Percentiles rank a stretch among this genome's conserved stretches.
Evolutionary conservation across 768 basidiomycete species (phyloP).

Genomic region (Agaricus sinodeliciosus): DNA sequence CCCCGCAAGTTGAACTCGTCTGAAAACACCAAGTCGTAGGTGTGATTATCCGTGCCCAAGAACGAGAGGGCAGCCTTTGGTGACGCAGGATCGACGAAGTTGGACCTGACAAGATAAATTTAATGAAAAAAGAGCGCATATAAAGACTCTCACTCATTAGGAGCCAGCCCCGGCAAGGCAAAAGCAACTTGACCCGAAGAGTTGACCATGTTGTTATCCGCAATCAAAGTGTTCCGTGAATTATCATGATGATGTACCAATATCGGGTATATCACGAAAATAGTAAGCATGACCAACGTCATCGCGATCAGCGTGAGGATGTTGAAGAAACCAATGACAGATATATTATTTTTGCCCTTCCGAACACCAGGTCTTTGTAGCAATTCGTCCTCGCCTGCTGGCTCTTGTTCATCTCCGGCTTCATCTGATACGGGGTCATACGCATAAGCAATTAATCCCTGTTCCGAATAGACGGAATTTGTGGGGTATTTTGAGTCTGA

Average conservation of each 20-base stretch:
- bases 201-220: constrained; percentile 57
- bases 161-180: background rate
- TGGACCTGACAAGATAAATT: background rate
- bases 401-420: constrained; percentile 25
- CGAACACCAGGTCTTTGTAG: constrained; percentile 41
- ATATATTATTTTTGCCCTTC: background rate
- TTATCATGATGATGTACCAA: constrained; percentile 31
- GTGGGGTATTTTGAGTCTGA: constrained; percentile 26
- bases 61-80: constrained; percentile 50
- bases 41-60: constrained; percentile 64
- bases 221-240: constrained; percentile 33
- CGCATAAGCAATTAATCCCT: constrained; percentile 52
- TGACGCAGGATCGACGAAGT: constrained; percentile 59
- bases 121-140: background rate
- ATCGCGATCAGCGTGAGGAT: constrained; percentile 57
- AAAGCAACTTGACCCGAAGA: constrained; percentile 52
- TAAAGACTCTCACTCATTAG: background rate
- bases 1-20: constrained; percentile 76
- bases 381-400: constrained; percentile 51
- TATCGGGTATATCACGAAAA: constrained; percentile 83
- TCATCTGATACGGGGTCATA: constrained; percentile 46
- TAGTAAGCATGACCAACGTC: constrained; percentile 44
- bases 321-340: constrained; percentile 38
- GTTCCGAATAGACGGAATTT: constrained; percentile 10
- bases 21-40: constrained; percentile 66